These are phyloP conservation scores for Ganoderma multipileum DNA, from an alignment of 1,284 basidiomycete species.

Conservation along the genomic window DNA sequence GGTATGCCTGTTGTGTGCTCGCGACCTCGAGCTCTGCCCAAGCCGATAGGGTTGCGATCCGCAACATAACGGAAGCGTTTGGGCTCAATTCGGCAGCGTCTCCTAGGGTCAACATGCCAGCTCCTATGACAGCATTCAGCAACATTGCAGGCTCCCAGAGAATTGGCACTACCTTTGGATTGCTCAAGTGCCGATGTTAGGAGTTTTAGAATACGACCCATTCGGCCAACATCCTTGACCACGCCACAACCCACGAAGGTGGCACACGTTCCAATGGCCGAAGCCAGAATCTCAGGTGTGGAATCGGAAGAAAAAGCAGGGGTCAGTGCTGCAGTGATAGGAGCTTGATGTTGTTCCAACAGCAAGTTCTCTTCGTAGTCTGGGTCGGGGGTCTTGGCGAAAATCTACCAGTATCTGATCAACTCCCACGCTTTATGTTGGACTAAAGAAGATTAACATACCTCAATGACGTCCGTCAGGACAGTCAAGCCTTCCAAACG, in stretches of 20 bases:
- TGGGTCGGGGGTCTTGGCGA: constrained; percentile 87
- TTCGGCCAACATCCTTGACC: constrained; percentile 86
- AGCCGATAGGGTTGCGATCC: constrained; percentile 92
- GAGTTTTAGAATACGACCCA: constrained; percentile 95
- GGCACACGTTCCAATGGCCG: constrained; percentile 93
- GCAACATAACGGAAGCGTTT: constrained; percentile 94
- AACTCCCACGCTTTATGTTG: background rate
- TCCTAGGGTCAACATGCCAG: constrained; percentile 86
- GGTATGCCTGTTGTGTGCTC: constrained; percentile 76
- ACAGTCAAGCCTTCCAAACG: constrained; percentile 93
- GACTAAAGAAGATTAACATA: constrained; percentile 40
- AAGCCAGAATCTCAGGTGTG: constrained; percentile 93
- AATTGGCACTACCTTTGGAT: constrained; percentile 67
- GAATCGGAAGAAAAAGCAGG: constrained; percentile 96
- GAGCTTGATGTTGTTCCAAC: constrained; percentile 98
- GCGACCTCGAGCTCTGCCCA: constrained; percentile 96
- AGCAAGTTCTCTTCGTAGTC: constrained; percentile 91
- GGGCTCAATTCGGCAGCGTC: constrained; percentile 89
- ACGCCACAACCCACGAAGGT: constrained; percentile 97
- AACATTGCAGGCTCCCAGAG: constrained; percentile 6
- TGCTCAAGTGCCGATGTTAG: constrained; percentile 90
- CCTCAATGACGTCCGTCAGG: constrained; percentile 92
- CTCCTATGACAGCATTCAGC: constrained; percentile 54
- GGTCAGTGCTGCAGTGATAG: constrained; percentile 97
- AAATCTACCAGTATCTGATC: constrained; percentile 59